Conservation (phyloP, 2,329 filamentous ascomycete species). For the Calonectria crousiana region DNA sequence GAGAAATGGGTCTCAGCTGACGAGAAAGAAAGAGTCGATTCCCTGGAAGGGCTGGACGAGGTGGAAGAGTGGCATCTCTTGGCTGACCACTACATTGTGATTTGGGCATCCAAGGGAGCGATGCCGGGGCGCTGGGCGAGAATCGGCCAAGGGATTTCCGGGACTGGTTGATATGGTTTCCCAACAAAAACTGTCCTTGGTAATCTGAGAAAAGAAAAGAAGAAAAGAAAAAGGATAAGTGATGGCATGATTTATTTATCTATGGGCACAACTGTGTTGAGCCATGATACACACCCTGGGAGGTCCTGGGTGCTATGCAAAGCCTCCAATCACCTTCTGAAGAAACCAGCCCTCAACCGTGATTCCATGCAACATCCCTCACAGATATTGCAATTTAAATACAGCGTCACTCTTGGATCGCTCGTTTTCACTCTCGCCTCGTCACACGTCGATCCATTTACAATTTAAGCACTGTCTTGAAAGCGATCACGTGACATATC, state of each 20-base stretch:
- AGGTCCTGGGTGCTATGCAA: too few species aligned
- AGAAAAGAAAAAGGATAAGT: not conserved
- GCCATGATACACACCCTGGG: not conserved
- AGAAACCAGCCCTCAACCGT: not conserved
- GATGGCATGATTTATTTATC: not conserved
- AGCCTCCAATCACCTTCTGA: not conserved
- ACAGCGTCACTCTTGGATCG: not conserved
- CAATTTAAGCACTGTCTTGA: not conserved
- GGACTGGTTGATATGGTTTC: not conserved
- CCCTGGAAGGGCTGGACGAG: conserved; percentile 90
- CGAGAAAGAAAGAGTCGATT: conserved; percentile 85
- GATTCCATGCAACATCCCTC: not conserved
- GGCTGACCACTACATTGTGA: conserved; percentile 88
- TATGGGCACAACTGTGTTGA: not conserved
- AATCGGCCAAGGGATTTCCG: conserved; percentile 16
- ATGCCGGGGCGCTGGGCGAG: conserved; percentile 38
- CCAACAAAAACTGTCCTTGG: not conserved
- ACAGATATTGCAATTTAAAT: not conserved
- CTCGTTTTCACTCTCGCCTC: not conserved
- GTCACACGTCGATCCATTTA: not conserved
- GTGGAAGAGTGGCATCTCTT: conserved; percentile 93
- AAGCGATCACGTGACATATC: not conserved
- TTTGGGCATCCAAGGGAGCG: conserved; percentile 80
- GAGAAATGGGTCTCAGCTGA: conserved; percentile 75
- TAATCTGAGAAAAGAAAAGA: not conserved